A percentile compares a stretch with the other conserved stretches of the same genome.
Conservation (phyloP, 345 rosid genomes). For the Moricandia arvensis region DNA sequence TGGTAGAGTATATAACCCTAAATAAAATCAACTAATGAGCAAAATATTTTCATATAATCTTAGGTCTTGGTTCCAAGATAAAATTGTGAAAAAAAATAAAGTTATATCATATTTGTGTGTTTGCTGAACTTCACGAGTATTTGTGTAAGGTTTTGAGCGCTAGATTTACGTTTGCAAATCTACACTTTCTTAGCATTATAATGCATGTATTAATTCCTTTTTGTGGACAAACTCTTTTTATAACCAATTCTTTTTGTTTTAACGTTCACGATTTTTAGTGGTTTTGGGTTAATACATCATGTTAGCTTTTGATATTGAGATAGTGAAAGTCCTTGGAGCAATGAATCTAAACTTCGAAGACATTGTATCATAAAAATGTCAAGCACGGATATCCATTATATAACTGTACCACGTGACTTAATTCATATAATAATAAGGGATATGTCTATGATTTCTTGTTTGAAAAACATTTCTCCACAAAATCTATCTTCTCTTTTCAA, state of each 20-base stretch:
- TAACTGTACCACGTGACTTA: constrained; percentile 20
- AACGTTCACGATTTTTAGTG: neutral
- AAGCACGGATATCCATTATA: constrained; percentile 13
- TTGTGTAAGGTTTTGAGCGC: neutral
- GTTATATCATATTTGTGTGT: too few relatives aligned
- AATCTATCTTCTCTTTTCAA: neutral
- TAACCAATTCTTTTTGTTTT: neutral
- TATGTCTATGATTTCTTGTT: neutral
- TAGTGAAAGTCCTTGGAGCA: constrained; percentile 9
- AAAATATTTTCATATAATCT: neutral
- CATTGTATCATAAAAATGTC: constrained; percentile 6
- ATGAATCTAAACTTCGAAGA: constrained; percentile 12
- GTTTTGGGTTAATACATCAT: neutral
- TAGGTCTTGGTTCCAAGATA: too few relatives aligned
- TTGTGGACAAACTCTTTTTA: neutral
- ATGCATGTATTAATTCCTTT: neutral
- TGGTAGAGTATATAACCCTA: neutral
- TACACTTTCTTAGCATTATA: neutral
- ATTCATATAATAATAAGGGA: neutral
- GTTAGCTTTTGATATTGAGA: constrained; percentile 6
- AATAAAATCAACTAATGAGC: neutral
- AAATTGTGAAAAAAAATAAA: too few relatives aligned
- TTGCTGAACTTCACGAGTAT: neutral
- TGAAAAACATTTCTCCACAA: constrained; percentile 3
- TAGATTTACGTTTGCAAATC: neutral